Base-by-base conservation (phyloP, 2,329 filamentous ascomycete species). In the Graphium sp. region DNA sequence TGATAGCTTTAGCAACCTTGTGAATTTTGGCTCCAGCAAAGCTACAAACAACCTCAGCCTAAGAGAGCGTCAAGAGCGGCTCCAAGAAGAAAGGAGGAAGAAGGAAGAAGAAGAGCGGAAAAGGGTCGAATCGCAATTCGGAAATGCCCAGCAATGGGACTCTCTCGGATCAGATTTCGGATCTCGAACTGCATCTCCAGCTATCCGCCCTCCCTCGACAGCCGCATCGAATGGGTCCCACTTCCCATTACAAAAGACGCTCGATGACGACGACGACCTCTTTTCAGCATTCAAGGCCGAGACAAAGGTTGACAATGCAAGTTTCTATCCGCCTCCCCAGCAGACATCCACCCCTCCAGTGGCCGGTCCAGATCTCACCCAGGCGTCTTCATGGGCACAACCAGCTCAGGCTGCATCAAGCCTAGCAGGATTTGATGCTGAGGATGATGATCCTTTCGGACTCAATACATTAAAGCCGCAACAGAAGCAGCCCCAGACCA, bases 401-500 rank as follows among this genome's bases (percentile, higher is more conserved):
- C 15, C 40, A 53, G 30, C 16, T 24, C 44, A 4, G 33, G 39
- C 12, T 37, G 49, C 2, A 43, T 45, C 30, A 41, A 42, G n/a
- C n/a, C n/a, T n/a, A 24, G 46, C 42, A 8, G 47, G 40, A 0
- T 53, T 73, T 35, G 54, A 49, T 9, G 60, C 67, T 18, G 76
- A 87, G 32, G 81, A 93, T 40, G 83, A 92, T 44, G 83, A 93
- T 44, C 82, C 84, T 2, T 94, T 95, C 47, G 87, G 82, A 1
- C 56, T 94, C 20, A 74, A 62, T 34, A 59, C 76, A 37, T 47
- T 83, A 42, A 66, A 68, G 37, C 52, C 48, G 44, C 43, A 4
- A 52, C 31, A 18, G 26, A 55, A 39, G 24, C 41, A 18, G 32
- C 11, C 24, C 25, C 12, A 18, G 15, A 22, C 22, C 28, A 16